Evolutionary conservation across 352 stramenopile genomes (phyloP), one percentile per base, ranked within the genome.

Genomic region (Globisporangium mamillatum): DNA sequence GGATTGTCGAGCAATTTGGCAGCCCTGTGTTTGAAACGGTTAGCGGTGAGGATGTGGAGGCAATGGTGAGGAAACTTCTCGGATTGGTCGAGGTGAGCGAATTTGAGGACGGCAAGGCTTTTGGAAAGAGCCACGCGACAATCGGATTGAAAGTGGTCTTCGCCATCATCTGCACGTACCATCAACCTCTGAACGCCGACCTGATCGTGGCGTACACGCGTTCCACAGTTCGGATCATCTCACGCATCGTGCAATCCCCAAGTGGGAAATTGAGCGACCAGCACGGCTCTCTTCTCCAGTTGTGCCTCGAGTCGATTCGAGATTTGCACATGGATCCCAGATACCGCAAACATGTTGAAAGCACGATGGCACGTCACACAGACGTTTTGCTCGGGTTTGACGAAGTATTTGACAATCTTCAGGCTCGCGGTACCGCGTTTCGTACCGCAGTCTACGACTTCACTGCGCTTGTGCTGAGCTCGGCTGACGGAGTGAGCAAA

Each of bases 231-330:
- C 57, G 50, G 20, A 52, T n/a, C 12, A 24, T 20, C n/a, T 34
- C 20, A 5, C 14, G 12, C 10, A 38, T 63, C 10, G 20, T 34
- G 34, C 34, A 63, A n/a, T n/a, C 57, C n/a, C 14, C 32, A 22
- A 32, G 4, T 3, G 46, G 46, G 20, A 10, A 12, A 20, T 12
- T 8, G 14, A 63, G 57, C 5, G 57, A 10, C 1, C 22, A 34
- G 32, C 32, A 53, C 9, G 9, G 14, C 1, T 22, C 34, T 20
- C 57, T 63, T 41, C 48, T 63, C 8, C 57, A 63, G 57, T 41
- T 63, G 18, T 63, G 34, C n/a, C 34, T 63, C 57, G 22, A 46
- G 18, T 52, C 57, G 1, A 34, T 63, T n/a, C 57, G 57, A 32
- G 57, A 53, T 34, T 1, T 50, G 20, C 32, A 22, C 20, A 25